Base-by-base conservation (phyloP, 2,329 filamentous ascomycete genomes). In the Cladosporium cucumerinum region DNA sequence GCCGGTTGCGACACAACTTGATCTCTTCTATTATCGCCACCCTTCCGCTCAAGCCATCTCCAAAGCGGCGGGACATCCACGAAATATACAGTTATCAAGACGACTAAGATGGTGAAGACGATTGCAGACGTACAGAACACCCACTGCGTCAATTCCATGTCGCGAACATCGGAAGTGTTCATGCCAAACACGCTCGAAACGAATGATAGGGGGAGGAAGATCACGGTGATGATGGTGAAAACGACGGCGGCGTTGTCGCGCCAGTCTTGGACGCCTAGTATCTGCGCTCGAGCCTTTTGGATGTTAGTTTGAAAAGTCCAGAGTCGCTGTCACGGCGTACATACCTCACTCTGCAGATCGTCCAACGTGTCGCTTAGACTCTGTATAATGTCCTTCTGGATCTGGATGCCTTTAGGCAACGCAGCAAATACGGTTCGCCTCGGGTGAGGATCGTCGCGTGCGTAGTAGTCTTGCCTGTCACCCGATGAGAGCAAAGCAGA, bases 141-240 rank as follows among this genome's bases (percentile, higher is more conserved):
- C 36, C 36, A 43, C 36, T 43, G 36, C 16, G 16, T 43, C 7
- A 43, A 3, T n/a, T n/a, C 36, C 36, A 43, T 43, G 36, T 43
- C 5, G 7, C 36, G 36, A 12, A 43, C 36, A 18, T 43, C 36
- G 18, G 36, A 43, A 2, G 36, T 43, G 36, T 43, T 43, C 36
- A 43, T 43, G 18, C 36, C 66, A 48, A 67, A 67, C 16, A 69
- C 63, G 0, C 68, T 64, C 2, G 65, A 66, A 1, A 66, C 66
- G 6, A 69, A 49, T 1, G 58, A 66, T 10, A 69, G 16, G 1
- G 48, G 48, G 21, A 51, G 48, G 25, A 51, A 51, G 21, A 51
- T 51, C 21, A 51, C 48, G 23, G 48, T 51, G 48, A 51, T 51
- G 48, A 51, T 28, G 48, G 48, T 26, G 48, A 51, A 51, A 16